A percentile compares a stretch with the other conserved stretches of the same genome.
Evolutionary conservation across 2,329 filamentous ascomycete genomes (phyloP).

Genomic region (Elsinoe fawcettii): DNA sequence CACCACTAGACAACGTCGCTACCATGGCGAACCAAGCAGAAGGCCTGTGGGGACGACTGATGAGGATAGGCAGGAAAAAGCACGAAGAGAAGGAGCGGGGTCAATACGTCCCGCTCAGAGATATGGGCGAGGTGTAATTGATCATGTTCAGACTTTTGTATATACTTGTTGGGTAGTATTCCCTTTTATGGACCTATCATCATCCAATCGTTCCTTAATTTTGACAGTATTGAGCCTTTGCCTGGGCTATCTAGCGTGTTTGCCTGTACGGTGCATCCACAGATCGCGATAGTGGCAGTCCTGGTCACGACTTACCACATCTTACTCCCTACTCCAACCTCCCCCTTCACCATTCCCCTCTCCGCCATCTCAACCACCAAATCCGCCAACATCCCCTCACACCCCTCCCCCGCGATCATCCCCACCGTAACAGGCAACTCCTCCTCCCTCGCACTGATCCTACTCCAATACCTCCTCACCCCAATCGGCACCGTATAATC

Average conservation of each 20-base stretch:
- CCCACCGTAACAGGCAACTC: constrained; percentile 2
- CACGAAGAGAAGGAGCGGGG: constrained; percentile 31
- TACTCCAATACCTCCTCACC: neutral
- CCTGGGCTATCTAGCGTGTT: too few species aligned
- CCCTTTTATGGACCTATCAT: neutral
- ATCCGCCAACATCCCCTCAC: constrained; percentile 5
- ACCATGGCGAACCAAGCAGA: neutral
- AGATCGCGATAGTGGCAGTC: too few species aligned
- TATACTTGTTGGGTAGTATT: neutral
- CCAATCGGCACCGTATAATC: neutral
- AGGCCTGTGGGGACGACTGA: neutral
- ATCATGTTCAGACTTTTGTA: neutral
- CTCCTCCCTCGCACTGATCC: constrained; percentile 1
- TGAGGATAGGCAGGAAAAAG: constrained; percentile 28
- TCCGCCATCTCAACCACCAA: constrained; percentile 10
- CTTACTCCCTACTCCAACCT: neutral
- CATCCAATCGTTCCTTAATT: too few species aligned
- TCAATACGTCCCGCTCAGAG: constrained; percentile 40
- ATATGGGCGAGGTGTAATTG: constrained; percentile 28
- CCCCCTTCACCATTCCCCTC: neutral
- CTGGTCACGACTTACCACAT: neutral
- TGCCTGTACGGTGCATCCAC: too few species aligned
- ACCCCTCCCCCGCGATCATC: neutral
- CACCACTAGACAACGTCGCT: constrained; percentile 2
- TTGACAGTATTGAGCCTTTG: too few species aligned